Percentiles rank a stretch among this genome's conserved stretches.
These are phyloP conservation scores for Phytophthora pisi DNA, from an alignment of 352 stramenopile species.

Conservation along the genomic window DNA sequence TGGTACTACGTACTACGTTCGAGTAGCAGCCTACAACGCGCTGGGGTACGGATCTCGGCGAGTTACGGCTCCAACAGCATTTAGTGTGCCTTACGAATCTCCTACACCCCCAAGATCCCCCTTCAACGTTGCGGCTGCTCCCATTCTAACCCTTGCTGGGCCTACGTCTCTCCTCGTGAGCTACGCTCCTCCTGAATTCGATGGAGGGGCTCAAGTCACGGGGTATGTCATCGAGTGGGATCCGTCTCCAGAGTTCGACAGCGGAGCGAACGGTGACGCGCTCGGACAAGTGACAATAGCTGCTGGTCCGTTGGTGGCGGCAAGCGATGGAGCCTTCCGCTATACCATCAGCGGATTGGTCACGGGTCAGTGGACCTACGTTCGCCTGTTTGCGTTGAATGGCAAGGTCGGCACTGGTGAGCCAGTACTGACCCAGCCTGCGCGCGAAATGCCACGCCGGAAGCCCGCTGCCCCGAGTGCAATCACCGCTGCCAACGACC, in stretches of 20 bases:
- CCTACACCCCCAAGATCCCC: slow-evolving; percentile 60
- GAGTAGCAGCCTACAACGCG: slow-evolving; percentile 71
- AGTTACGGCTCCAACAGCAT: slow-evolving; percentile 56
- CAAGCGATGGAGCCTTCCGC: slow-evolving; percentile 34
- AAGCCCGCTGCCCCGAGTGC: slow-evolving; percentile 52
- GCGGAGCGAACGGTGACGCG: slow-evolving; percentile 55
- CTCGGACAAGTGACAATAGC: slow-evolving; percentile 46
- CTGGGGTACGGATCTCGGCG: slow-evolving; percentile 68
- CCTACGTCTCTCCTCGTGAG: slow-evolving; percentile 76
- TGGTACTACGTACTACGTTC: slow-evolving; percentile 68
- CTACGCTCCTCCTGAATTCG: slow-evolving; percentile 83
- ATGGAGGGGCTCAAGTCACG: slow-evolving; percentile 88
- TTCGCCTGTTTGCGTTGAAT: slow-evolving; percentile 78
- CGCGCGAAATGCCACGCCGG: slow-evolving; percentile 64
- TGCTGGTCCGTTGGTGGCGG: slow-evolving; percentile 22
- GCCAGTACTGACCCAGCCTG: slow-evolving; percentile 50
- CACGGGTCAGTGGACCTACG: slow-evolving; percentile 57
- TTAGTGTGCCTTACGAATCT: slow-evolving; percentile 68
- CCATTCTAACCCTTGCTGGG: slow-evolving; percentile 72
- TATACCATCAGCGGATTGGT: slow-evolving; percentile 63
- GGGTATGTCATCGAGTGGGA: slow-evolving; percentile 94
- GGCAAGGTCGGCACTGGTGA: slow-evolving; percentile 49
- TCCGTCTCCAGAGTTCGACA: slow-evolving; percentile 74
- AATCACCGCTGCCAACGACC: slow-evolving; percentile 50
- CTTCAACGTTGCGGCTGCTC: slow-evolving; percentile 60